These are phyloP conservation scores for Euphorbia corollata DNA, from an alignment of 441 rosid species.

Conservation along the genomic window DNA sequence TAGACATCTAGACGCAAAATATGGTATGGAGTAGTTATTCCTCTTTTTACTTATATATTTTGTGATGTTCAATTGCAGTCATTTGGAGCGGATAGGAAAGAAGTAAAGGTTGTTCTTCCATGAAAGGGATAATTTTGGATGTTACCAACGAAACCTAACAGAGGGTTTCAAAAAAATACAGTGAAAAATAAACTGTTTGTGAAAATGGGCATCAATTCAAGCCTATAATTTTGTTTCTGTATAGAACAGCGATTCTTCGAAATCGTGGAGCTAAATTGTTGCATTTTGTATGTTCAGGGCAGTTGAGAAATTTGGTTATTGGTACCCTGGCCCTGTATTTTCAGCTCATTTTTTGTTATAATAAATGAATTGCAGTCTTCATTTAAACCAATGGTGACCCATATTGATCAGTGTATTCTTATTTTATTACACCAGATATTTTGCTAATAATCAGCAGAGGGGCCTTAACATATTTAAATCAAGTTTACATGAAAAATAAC, in stretches of 20 bases:
- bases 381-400: not conserved
- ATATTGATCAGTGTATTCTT: not conserved
- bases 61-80: slow-evolving; percentile 41
- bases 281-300: slow-evolving; percentile 17
- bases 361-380: not conserved
- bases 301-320: not conserved
- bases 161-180: not conserved
- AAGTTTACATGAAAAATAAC: too few relatives aligned
- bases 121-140: slow-evolving; percentile 17
- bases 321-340: not conserved
- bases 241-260: slow-evolving; percentile 22
- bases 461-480: too few relatives aligned
- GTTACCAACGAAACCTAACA: slow-evolving; percentile 4
- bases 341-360: not conserved
- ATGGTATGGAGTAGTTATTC: not conserved
- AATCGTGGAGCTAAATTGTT: slow-evolving; percentile 17
- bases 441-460: too few relatives aligned
- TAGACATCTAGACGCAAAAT: not conserved
- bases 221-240: slow-evolving; percentile 16
- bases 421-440: too few relatives aligned
- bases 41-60: slow-evolving; percentile 9
- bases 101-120: slow-evolving; percentile 58
- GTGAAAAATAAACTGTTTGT: not conserved
- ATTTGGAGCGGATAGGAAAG: slow-evolving; percentile 85
- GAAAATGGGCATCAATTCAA: slow-evolving; percentile 19